Conservation (phyloP, 2,329 filamentous ascomycete species). For the Trichoderma lentiforme region DNA sequence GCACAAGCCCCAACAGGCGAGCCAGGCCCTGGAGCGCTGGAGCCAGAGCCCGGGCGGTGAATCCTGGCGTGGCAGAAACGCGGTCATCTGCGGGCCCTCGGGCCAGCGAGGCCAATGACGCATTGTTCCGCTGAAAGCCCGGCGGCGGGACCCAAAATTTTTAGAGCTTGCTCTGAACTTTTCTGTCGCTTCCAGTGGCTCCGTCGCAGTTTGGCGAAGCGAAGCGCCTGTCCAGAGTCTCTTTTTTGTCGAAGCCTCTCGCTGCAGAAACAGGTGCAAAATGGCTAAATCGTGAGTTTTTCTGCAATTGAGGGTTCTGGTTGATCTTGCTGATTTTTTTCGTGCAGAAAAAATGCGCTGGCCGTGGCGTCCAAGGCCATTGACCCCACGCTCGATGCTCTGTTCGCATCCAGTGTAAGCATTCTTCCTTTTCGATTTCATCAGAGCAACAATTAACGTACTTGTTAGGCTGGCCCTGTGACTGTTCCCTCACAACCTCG, state of each 20-base stretch:
- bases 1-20: slow-evolving; percentile 6
- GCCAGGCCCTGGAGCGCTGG: slow-evolving; percentile 8
- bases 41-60: slow-evolving; percentile 29
- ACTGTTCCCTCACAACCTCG: slow-evolving; percentile 44
- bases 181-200: slow-evolving; percentile 13
- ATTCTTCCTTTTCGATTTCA: not conserved
- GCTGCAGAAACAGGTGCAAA: not conserved
- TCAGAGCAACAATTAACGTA: not conserved
- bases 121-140: slow-evolving; percentile 29
- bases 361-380: slow-evolving; percentile 52
- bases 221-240: slow-evolving; percentile 1
- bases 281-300: slow-evolving; percentile 27
- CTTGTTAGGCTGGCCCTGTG: slow-evolving; percentile 50
- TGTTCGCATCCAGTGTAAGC: slow-evolving; percentile 72
- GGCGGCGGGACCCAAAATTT: slow-evolving; percentile 20
- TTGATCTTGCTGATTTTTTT: slow-evolving; percentile 21
- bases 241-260: not conserved
- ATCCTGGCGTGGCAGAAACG: slow-evolving; percentile 35
- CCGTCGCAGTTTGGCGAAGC: slow-evolving; percentile 15
- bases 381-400: slow-evolving; percentile 65
- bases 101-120: slow-evolving; percentile 30
- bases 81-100: slow-evolving; percentile 22
- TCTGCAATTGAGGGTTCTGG: not conserved
- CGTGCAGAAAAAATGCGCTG: slow-evolving; percentile 38
- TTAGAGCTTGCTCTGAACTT: slow-evolving; percentile 18